Base-by-base conservation (phyloP, 305 asterid genomes). In the Ilex paraguariensis region DNA sequence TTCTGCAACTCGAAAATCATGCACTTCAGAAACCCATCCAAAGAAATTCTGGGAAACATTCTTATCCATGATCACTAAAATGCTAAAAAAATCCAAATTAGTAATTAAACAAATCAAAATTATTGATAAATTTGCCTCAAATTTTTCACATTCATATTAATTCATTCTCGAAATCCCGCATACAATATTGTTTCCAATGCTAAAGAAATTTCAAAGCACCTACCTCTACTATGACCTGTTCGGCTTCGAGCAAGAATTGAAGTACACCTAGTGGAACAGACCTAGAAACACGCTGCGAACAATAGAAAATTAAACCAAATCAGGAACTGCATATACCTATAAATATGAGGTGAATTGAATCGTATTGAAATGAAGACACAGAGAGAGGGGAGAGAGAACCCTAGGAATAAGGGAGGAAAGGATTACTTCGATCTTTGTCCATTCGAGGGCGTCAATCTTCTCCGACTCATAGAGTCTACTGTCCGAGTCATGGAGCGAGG, bases 361-460 rank as follows among this genome's bases (percentile, higher is more conserved):
- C 6, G 21, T 66, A 73, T 75, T 73, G 72, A 66, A 82, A 1
- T 21, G 28, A 21, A 21, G 28, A 21, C 28, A 21, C 28, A 1
- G 28, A 21, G 28, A 21, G 28, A 21, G 28, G 28, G 28, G 28
- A 67, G 53, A 0, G 8, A 13, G 21, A 62, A 55, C 6, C 16
- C 58, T 42, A 66, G 44, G 59, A 60, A 42, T 51, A 39, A 13
- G 5, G 17, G 8, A 14, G 59, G 55, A 13, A 60, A 63, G 59
- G 62, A 46, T 65, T 66, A 90, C 98, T 60, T 89, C 98, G 73
- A 92, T 86, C 77, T 91, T 88, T 75, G 96, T 88, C 97, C 98
- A 92, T 79, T 92, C 97, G 68, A 92, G 63, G 75, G 97, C 87
- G 69, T 90, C 96, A 68, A 91, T 73, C 68, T 71, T 83, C 65